Percentiles rank a stretch among this genome's conserved stretches.
These are phyloP conservation scores for Oemleria cerasiformis DNA, from an alignment of 306 rosid genomes.

Conservation along the genomic window DNA sequence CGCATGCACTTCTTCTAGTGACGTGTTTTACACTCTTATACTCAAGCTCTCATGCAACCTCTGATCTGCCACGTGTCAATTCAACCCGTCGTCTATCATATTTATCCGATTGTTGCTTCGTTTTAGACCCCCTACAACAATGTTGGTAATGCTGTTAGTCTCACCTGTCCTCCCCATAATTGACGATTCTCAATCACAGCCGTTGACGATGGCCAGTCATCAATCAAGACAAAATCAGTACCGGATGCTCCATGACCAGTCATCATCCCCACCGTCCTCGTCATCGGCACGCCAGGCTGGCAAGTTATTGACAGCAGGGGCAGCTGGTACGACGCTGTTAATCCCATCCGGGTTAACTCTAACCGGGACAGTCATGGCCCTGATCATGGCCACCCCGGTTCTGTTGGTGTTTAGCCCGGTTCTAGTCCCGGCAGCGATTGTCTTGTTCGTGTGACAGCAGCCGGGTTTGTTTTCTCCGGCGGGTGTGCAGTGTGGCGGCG, in stretches of 20 bases:
- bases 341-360: conserved; percentile 45
- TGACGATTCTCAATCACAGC: conserved; percentile 2
- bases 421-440: conserved; percentile 47
- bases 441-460: conserved; percentile 27
- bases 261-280: not conserved
- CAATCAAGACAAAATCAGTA: conserved; percentile 14
- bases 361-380: conserved; percentile 49
- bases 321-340: conserved; percentile 47
- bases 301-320: conserved; percentile 50
- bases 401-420: conserved; percentile 59
- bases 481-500: conserved; percentile 55
- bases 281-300: conserved; percentile 26
- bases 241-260: not conserved
- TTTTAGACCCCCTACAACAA: too few species aligned
- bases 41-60: not conserved
- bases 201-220: too few species aligned
- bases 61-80: not conserved
- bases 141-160: too few species aligned
- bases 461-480: conserved; percentile 51
- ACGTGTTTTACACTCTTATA: not conserved
- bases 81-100: too few species aligned
- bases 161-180: too few species aligned
- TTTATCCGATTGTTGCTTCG: too few species aligned
- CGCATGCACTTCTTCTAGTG: too few species aligned
- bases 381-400: conserved; percentile 58